Percentiles rank a stretch among this genome's conserved stretches.
These are phyloP conservation scores for Claviceps sp. DNA, from an alignment of 2,329 filamentous ascomycete species.

Conservation along the genomic window DNA sequence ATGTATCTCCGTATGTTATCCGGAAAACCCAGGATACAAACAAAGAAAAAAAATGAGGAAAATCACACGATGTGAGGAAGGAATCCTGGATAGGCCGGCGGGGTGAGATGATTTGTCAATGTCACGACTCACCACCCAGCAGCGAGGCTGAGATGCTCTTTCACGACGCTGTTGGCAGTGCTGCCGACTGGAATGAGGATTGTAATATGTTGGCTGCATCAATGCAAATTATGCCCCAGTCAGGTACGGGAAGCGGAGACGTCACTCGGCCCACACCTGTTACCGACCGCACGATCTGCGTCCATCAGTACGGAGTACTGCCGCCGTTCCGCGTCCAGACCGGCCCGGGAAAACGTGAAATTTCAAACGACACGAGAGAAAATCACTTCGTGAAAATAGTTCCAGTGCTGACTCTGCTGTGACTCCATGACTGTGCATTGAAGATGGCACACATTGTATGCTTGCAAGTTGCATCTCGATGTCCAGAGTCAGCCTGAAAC, in stretches of 20 bases:
- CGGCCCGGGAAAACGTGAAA: conserved; percentile 1
- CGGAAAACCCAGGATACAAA: background rate
- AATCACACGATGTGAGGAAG: background rate
- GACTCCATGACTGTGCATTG: background rate
- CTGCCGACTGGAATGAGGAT: background rate
- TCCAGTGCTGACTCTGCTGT: background rate
- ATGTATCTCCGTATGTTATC: background rate
- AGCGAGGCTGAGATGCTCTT: background rate
- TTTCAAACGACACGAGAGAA: background rate
- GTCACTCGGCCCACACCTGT: conserved; percentile 1
- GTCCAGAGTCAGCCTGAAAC: background rate
- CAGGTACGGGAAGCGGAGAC: conserved; percentile 2
- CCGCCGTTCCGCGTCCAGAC: conserved; percentile 4
- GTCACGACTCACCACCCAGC: conserved; percentile 1
- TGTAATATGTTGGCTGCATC: background rate
- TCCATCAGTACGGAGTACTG: background rate
- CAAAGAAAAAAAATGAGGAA: background rate
- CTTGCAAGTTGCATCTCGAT: background rate
- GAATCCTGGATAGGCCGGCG: background rate
- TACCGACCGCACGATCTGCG: conserved; percentile 6
- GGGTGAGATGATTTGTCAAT: background rate
- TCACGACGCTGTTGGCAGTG: background rate
- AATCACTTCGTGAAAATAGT: too few species aligned
- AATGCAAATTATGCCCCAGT: background rate
- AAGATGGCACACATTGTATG: background rate